Evolutionary conservation across 1,284 basidiomycete species (phyloP), one percentile per base, ranked within the genome.

Genomic region (Schizopora paradoxa): DNA sequence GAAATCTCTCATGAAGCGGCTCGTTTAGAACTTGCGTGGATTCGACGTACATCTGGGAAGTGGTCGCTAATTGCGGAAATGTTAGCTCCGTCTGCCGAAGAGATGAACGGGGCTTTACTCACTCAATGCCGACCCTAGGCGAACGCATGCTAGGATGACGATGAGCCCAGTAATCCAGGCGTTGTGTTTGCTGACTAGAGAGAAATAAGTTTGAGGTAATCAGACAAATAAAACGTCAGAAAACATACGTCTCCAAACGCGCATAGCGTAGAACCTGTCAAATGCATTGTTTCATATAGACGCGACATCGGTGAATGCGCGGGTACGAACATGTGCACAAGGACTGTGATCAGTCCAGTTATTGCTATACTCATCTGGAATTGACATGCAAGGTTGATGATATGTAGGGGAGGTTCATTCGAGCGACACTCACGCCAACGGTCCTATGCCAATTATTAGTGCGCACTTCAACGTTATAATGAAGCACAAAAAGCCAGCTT

Each of bases 391-490:
- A 16, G 33, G 33, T 5, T 3, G 33, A 2, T n/a, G 18, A 10
- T 16, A 10, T 7, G 18, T 4, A 13, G 33, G 14, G 14, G 7
- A 16, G 33, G 14, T 16, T n/a, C n/a, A n/a, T n/a, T n/a, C n/a
- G n/a, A n/a, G n/a, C n/a, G 33, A 6, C 22, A 35, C 33, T 19
- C 33, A 35, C 33, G 33, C 18, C 33, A 14, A 35, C 33, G 10
- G 33, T 35, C 43, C 43, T 45, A 7, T 38, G 34, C 14, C 25
- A 28, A 23, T 41, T 6, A 25, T 16, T 6, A 8, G n/a, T 27
- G 21, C 25, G 5, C 4, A 34, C 4, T 54, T 58, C n/a, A 59
- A 38, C 4, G 53, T 52, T 31, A 59, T 54, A 16, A 56, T 55
- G 16, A 57, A 37, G 54, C 55, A 31, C 23, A 16, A 35, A 25